Conservation (phyloP, 108 stramenopile species). For the Nitzschia putrida region DNA sequence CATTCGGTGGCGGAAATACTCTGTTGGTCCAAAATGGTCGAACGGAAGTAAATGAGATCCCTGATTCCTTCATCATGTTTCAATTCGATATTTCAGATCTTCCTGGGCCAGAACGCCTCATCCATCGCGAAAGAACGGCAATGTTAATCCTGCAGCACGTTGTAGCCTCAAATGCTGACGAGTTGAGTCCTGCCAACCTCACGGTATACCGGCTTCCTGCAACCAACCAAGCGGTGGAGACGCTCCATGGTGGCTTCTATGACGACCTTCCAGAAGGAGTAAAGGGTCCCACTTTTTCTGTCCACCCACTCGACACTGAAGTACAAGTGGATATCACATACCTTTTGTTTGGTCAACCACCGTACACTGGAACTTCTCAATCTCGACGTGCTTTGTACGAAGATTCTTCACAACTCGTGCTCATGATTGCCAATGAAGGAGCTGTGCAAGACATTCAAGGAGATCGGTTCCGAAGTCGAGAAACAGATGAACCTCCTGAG, state of each 20-base stretch:
- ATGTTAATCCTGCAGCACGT: conserved; percentile 19
- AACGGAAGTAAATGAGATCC: conserved; percentile 7
- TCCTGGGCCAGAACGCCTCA: conserved; percentile 13
- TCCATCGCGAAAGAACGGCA: neutral
- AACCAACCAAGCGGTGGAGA: conserved; percentile 22
- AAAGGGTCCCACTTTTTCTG: conserved; percentile 17
- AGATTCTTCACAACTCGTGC: conserved; percentile 1
- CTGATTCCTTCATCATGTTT: conserved; percentile 23
- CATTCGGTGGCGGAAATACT: conserved; percentile 6
- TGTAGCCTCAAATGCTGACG: neutral
- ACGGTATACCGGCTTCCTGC: conserved; percentile 28
- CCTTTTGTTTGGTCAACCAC: conserved; percentile 25
- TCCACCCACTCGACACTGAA: conserved; percentile 10
- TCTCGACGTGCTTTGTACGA: neutral
- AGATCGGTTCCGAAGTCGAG: conserved; percentile 21
- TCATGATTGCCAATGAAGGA: conserved; percentile 32
- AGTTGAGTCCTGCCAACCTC: neutral
- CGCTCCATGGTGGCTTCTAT: conserved; percentile 14
- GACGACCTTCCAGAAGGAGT: conserved; percentile 18
- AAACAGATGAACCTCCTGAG: conserved; percentile 5
- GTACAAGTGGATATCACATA: conserved; percentile 29
- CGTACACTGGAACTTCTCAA: neutral
- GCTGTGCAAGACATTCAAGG: conserved; percentile 21
- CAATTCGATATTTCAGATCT: conserved; percentile 16
- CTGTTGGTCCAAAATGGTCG: conserved; percentile 33